Evolutionary conservation across 805 yeast genomes (phyloP).

Genomic region (Zygotorulaspora danielsina): DNA sequence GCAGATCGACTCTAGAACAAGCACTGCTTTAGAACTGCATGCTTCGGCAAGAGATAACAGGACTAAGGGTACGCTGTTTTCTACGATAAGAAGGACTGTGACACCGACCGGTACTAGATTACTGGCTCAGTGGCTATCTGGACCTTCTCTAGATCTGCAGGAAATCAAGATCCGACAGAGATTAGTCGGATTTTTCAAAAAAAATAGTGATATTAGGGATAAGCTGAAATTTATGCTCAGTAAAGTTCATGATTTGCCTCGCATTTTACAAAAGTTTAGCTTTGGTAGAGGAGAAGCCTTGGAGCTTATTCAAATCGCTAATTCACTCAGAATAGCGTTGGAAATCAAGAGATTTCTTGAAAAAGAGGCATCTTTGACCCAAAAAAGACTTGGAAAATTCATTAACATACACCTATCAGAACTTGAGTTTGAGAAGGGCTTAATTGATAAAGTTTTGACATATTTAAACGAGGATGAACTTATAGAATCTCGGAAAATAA

Average conservation of each 20-base stretch:
- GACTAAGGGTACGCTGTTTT: slow-evolving; percentile 63
- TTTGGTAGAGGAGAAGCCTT: slow-evolving; percentile 44
- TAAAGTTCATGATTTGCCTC: slow-evolving; percentile 51
- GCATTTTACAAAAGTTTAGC: slow-evolving; percentile 56
- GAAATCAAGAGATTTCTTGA: slow-evolving; percentile 17
- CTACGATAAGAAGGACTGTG: slow-evolving; percentile 66
- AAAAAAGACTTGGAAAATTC: slow-evolving; percentile 25
- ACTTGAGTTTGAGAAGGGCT: slow-evolving; percentile 38
- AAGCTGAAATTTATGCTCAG: slow-evolving; percentile 38
- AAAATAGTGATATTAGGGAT: slow-evolving; percentile 30
- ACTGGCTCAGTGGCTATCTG: slow-evolving; percentile 75
- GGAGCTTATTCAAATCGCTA: slow-evolving; percentile 44
- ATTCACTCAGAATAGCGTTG: slow-evolving; percentile 37
- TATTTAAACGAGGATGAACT: slow-evolving; percentile 42
- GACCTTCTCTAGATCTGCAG: slow-evolving; percentile 61
- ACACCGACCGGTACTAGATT: slow-evolving; percentile 79
- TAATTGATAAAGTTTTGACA: slow-evolving; percentile 42
- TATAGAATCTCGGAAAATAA: slow-evolving; percentile 21
- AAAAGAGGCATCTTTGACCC: slow-evolving; percentile 20
- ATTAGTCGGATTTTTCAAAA: slow-evolving; percentile 43
- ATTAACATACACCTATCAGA: slow-evolving; percentile 27
- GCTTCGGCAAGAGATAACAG: slow-evolving; percentile 54
- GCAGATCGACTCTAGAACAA: slow-evolving; percentile 77
- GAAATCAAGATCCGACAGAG: slow-evolving; percentile 57
- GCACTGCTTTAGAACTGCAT: slow-evolving; percentile 69